These are phyloP conservation scores for Ustilago lituana DNA, from an alignment of 1,284 basidiomycete species.

Conservation along the genomic window DNA sequence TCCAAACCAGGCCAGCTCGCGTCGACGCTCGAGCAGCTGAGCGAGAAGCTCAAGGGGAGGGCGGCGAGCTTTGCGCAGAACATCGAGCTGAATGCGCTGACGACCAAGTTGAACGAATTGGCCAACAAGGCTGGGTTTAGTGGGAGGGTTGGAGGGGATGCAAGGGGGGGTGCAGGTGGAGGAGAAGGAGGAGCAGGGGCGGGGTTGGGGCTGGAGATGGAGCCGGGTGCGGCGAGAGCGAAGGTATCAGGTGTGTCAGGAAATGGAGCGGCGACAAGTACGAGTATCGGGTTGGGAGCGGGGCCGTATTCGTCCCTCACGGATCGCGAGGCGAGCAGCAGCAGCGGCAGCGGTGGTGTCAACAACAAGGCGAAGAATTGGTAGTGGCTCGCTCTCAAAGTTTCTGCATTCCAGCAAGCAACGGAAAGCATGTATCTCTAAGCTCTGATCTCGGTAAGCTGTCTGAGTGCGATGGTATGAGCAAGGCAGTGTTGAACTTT, in stretches of 20 bases:
- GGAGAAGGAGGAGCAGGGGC: not conserved
- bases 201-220: slow-evolving; percentile 19
- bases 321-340: slow-evolving; percentile 9
- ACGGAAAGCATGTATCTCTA: too few species aligned
- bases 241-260: too few species aligned
- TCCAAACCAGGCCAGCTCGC: slow-evolving; percentile 9
- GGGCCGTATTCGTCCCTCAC: slow-evolving; percentile 1
- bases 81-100: slow-evolving; percentile 53
- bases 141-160: slow-evolving; percentile 10
- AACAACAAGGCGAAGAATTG: slow-evolving; percentile 21
- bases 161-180: not conserved
- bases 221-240: slow-evolving; percentile 1
- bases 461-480: too few species aligned
- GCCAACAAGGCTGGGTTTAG: slow-evolving; percentile 50
- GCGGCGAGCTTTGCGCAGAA: slow-evolving; percentile 46
- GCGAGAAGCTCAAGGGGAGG: slow-evolving; percentile 41
- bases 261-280: slow-evolving; percentile 8
- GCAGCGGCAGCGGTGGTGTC: not conserved
- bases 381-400: too few species aligned
- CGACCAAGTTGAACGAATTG: slow-evolving; percentile 50
- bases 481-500: too few species aligned
- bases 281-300: slow-evolving; percentile 13
- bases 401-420: too few species aligned
- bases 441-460: too few species aligned
- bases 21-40: slow-evolving; percentile 30